Conservation (phyloP, 768 basidiomycete genomes). For the Boletus insuetus region DNA sequence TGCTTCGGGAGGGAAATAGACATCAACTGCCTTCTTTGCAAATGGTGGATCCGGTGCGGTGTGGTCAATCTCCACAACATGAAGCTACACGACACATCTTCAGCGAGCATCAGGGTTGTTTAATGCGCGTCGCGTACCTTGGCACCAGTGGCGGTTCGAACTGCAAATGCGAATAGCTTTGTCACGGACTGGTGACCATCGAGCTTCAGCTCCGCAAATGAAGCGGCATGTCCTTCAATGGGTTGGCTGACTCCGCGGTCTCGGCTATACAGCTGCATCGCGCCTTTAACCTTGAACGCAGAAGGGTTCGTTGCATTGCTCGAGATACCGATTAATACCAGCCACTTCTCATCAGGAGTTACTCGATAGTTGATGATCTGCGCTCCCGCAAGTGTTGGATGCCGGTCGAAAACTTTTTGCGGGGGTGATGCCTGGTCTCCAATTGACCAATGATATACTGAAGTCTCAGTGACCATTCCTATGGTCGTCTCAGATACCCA, state of each 20-base stretch:
- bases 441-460: conserved; percentile 91
- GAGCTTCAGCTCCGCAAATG: conserved; percentile 88
- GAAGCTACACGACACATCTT: conserved; percentile 57
- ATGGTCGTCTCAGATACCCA: conserved; percentile 92
- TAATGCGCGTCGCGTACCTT: conserved; percentile 59
- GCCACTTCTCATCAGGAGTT: conserved; percentile 93
- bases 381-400: conserved; percentile 87
- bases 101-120: conserved; percentile 1
- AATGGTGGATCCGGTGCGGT: conserved; percentile 89
- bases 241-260: conserved; percentile 95
- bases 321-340: conserved; percentile 93
- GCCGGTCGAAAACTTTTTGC: conserved; percentile 95
- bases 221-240: conserved; percentile 97
- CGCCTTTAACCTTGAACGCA: conserved; percentile 98
- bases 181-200: conserved; percentile 84
- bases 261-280: conserved; percentile 94
- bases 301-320: conserved; percentile 90
- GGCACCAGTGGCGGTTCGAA: conserved; percentile 94
- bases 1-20: conserved; percentile 98
- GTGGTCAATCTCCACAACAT: conserved; percentile 98
- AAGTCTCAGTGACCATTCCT: conserved; percentile 91
- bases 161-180: conserved; percentile 94
- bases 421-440: conserved; percentile 71
- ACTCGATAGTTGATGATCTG: conserved; percentile 99
- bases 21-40: conserved; percentile 96